Conservation (phyloP, 2,329 filamentous ascomycete genomes). For the Fonsecaea nubica region DNA sequence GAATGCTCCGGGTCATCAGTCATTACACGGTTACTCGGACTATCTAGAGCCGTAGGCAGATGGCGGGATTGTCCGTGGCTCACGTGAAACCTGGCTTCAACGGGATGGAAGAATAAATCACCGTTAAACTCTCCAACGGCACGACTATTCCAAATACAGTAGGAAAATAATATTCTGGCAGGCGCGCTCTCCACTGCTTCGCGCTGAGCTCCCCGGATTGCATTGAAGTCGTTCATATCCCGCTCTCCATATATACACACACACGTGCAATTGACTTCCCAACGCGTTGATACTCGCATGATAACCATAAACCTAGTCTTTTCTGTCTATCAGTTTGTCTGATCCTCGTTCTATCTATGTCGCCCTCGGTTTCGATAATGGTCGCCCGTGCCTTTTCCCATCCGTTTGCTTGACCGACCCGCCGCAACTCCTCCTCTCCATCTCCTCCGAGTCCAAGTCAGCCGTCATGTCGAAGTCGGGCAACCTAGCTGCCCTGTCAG, state of each 20-base stretch:
- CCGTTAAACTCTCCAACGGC: background rate
- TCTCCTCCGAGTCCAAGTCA: background rate
- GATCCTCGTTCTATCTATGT: background rate
- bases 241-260: background rate
- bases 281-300: slow-evolving; percentile 1
- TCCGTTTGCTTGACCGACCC: slow-evolving; percentile 11
- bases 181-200: slow-evolving; percentile 7
- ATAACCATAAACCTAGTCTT: slow-evolving; percentile 1
- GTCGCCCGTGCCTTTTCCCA: slow-evolving; percentile 1
- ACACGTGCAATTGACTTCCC: background rate
- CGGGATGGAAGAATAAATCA: slow-evolving; percentile 14
- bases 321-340: slow-evolving; percentile 3
- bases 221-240: background rate
- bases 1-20: slow-evolving; percentile 12
- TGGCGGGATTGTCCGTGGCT: background rate
- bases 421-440: slow-evolving; percentile 9
- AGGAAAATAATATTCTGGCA: slow-evolving; percentile 13
- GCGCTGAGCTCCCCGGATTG: background rate
- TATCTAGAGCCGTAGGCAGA: background rate
- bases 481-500: slow-evolving; percentile 39
- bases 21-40: slow-evolving; percentile 1
- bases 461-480: slow-evolving; percentile 40
- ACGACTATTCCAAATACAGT: background rate
- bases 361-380: slow-evolving; percentile 8
- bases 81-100: background rate